phyloP scores from a whole-genome alignment of 768 basidiomycete species.

The Cubamyces lactineus region DNA sequence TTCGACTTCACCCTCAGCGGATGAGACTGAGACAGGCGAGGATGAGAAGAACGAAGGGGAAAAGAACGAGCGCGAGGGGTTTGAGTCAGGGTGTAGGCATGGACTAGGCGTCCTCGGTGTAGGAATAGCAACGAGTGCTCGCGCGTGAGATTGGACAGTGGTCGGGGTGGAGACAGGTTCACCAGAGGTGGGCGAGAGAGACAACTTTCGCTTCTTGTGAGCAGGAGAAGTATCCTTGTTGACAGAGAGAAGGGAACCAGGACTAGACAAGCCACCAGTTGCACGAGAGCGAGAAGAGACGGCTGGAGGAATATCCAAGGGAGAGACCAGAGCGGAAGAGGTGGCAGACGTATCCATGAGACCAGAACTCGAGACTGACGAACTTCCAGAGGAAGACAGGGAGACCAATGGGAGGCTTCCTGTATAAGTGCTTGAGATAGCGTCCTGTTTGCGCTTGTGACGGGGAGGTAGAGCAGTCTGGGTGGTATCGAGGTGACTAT shows the following conservation, averaged over 20 bases:
- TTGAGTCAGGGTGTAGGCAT: not conserved
- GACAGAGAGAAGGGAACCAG: no score
- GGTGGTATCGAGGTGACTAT: not conserved
- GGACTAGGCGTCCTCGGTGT: constrained; percentile 8
- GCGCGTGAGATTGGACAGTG: not conserved
- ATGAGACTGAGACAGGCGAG: not conserved
- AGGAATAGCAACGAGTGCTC: not conserved
- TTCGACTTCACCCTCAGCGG: constrained; percentile 5
- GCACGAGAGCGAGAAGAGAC: no score
- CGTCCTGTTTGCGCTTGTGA: not conserved
- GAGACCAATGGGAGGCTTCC: no score
- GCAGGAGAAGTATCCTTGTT: no score
- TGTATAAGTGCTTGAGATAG: no score
- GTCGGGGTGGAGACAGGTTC: not conserved
- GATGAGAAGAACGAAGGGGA: constrained; percentile 14
- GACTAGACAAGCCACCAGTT: no score
- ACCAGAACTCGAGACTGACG: not conserved
- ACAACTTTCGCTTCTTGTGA: not conserved
- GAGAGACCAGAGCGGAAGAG: no score
- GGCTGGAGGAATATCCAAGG: no score
- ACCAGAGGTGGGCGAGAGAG: not conserved
- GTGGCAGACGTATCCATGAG: not conserved
- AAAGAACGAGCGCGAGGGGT: constrained; percentile 1
- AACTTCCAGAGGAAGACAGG: not conserved
- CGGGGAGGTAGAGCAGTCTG: not conserved